Evolutionary conservation across 2,329 filamentous ascomycete species (phyloP).

Genomic region (Dactylellina sp.): DNA sequence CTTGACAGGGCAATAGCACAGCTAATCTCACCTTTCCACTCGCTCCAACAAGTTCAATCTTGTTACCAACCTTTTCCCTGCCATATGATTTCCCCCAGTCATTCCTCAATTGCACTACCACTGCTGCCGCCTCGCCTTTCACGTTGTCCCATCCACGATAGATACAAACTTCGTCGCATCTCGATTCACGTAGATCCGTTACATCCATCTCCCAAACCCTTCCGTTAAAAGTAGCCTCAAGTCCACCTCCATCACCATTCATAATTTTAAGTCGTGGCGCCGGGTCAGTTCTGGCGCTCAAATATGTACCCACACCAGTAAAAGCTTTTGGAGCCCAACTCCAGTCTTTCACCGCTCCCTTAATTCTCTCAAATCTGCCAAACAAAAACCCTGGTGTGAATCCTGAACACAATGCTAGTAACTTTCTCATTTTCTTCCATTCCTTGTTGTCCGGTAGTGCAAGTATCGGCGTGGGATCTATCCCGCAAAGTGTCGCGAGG

Average conservation of each 20-base stretch:
- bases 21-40: background rate
- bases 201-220: too few relatives aligned
- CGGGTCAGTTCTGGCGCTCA: too few relatives aligned
- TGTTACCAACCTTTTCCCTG: background rate
- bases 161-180: background rate
- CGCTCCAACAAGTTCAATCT: background rate
- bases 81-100: background rate
- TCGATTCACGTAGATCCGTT: too few relatives aligned
- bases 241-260: too few relatives aligned
- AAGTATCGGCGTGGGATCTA: constrained; percentile 3
- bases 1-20: background rate
- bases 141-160: constrained; percentile 2
- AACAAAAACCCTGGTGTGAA: background rate
- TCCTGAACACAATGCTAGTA: background rate
- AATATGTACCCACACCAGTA: background rate
- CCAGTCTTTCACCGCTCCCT: background rate
- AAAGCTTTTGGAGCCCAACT: constrained; percentile 1
- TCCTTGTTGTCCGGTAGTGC: constrained; percentile 3
- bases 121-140: background rate
- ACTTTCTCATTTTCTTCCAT: constrained; percentile 7
- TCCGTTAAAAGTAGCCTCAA: too few relatives aligned
- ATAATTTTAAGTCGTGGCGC: too few relatives aligned
- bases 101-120: constrained; percentile 1
- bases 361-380: constrained; percentile 3
- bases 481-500: background rate